These are phyloP conservation scores for Hypoxylon cercidicola DNA, from an alignment of 495 filamentous ascomycete genomes.

Conservation along the genomic window DNA sequence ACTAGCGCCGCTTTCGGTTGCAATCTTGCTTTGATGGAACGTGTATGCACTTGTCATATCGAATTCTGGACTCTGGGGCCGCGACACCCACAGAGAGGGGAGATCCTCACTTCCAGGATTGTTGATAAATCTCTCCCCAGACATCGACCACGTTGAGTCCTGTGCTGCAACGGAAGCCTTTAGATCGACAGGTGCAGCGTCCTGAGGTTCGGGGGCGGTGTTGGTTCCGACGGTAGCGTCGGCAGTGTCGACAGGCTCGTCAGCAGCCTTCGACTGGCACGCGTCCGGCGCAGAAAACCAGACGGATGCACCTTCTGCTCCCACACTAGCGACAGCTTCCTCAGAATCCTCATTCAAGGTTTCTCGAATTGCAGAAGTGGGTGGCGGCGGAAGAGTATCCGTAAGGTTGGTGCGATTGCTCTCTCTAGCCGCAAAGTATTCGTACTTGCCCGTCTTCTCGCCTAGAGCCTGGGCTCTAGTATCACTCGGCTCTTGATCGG, in stretches of 20 bases:
- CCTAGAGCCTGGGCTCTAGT: slow-evolving; percentile 43
- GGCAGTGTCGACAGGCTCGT: background rate
- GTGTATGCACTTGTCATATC: slow-evolving; percentile 55
- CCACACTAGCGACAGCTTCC: background rate
- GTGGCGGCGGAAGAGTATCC: slow-evolving; percentile 15
- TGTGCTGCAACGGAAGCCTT: slow-evolving; percentile 7
- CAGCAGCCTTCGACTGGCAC: background rate
- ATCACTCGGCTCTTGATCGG: slow-evolving; percentile 5
- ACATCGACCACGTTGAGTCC: slow-evolving; percentile 36
- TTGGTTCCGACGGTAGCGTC: background rate
- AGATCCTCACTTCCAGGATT: slow-evolving; percentile 37
- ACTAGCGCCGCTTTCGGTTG: slow-evolving; percentile 18
- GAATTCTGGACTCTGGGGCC: slow-evolving; percentile 36
- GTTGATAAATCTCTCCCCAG: slow-evolving; percentile 45
- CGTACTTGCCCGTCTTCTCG: slow-evolving; percentile 49
- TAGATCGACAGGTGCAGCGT: slow-evolving; percentile 11
- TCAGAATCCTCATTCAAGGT: slow-evolving; percentile 13
- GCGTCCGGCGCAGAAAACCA: background rate
- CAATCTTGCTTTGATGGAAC: slow-evolving; percentile 51
- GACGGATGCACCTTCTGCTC: background rate
- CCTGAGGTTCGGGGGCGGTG: background rate
- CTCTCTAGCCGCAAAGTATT: slow-evolving; percentile 54
- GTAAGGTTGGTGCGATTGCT: slow-evolving; percentile 39
- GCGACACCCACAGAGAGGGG: slow-evolving; percentile 6
- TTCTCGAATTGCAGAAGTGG: slow-evolving; percentile 32